Base-by-base conservation (phyloP, 345 rosid genomes). In the Camelina neglecta region DNA sequence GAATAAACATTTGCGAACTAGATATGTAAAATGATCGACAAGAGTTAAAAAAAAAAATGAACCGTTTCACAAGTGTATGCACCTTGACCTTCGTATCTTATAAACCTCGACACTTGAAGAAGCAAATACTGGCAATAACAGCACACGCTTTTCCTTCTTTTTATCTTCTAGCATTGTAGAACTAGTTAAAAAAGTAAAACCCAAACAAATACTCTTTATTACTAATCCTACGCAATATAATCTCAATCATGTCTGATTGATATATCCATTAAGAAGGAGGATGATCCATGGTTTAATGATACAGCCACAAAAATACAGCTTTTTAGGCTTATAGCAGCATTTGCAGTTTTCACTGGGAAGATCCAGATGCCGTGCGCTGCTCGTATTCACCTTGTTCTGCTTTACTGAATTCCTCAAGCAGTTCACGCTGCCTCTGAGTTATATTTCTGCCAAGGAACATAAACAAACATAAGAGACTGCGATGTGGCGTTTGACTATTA, bases 401-500 rank as follows among this genome's bases (percentile, higher is more conserved):
- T 83, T 90, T 96, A 15, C 85, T 85, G 58, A 91, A 96, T 75
- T 96, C 98, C 78, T 96, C 98, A 13, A 96, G 86, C 77, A 96
- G 80, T 73, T 96, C 93, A 0, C 92, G 92, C 76, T 96, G 98
- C 79, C 94, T 89, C 48, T 73, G 90, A 31, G 93, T 89, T 76
- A 96, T 73, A 61, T 81, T 88, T 73, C 99, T 96, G 90, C 71
- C 60, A 45, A 49, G 4, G 23, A 18, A 35, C 35, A 21, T 26
- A 57, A 29, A 60, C 20, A 59, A 67, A 11, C 18, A 42, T 67
- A 57, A 55, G 65, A 39, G 29, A 41, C 15, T 58, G 8, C 29
- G 1, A 49, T 31, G 55, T 23, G 18, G 5, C 44, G 18, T 51
- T 7, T 42, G 7, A 54, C 33, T 1, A 24, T 36, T 20, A 5